Evolutionary conservation across 306 rosid genomes (phyloP), one percentile per base, ranked within the genome.

Genomic region (Ziziphus jujuba): DNA sequence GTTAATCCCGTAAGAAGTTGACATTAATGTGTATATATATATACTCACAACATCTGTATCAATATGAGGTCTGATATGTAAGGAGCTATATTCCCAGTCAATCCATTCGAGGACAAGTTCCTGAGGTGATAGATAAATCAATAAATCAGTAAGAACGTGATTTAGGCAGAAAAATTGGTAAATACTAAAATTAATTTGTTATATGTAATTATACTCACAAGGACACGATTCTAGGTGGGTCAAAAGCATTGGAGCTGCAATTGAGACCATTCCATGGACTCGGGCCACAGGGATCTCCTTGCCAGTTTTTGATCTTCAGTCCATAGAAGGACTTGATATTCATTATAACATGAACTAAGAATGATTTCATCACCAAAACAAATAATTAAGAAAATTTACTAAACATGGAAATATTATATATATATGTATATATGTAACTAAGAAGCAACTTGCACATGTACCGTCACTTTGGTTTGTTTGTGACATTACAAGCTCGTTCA

Each of bases 261-360:
- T 64, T 64, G 36, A 82, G 48, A 36, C 79, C 79, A 33, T 73
- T 56, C 90, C 11, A 76, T 40, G 51, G 54, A 31, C 10, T 54
- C 8, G 79, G 85, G 63, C 61, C 52, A 52, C 83, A 79, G 35
- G 73, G 85, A 73, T 79, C 85, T 71, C 87, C 81, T 79, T 82
- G 72, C 77, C 81, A 83, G 13, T 50, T 17, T 71, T 58, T 28
- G 4, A 28, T 83, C 50, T 38, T 31, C 38, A 75, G 44, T 20
- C 31, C 35, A 73, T 74, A 76, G 15, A 1, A 8, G 23, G 24
- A 12, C 75, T 66, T 69, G 20, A 80, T 68, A 33, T 57, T 51
- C 66, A 14, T 58, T 48, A 82, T 71, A 59, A 81, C 84, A 56
- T 58, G 72, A 22, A 69, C 83, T 79, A 8, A 49, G 2, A 47